These are phyloP conservation scores for Peterozyma xylosa DNA, from an alignment of 805 yeast genomes.

Conservation along the genomic window DNA sequence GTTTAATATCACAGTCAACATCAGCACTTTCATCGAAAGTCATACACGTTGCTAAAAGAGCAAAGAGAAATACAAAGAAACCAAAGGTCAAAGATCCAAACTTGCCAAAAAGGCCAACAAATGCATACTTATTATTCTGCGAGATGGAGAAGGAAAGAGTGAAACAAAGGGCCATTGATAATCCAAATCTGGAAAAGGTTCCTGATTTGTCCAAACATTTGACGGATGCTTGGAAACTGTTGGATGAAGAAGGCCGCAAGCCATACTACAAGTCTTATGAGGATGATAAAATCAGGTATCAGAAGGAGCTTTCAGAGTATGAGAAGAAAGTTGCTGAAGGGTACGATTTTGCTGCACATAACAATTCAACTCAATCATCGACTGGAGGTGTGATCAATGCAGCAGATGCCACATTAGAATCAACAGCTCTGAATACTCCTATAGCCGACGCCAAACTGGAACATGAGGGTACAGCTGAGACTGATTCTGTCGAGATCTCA, in stretches of 20 bases:
- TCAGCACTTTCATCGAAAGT: slow-evolving; percentile 18
- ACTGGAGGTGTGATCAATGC: neutral
- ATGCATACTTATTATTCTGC: slow-evolving; percentile 83
- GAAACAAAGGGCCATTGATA: slow-evolving; percentile 43
- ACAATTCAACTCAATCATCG: neutral
- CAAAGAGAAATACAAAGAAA: slow-evolving; percentile 10
- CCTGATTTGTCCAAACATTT: slow-evolving; percentile 68
- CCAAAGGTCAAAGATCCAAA: slow-evolving; percentile 64
- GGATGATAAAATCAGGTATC: slow-evolving; percentile 71
- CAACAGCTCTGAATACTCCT: neutral
- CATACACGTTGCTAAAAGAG: slow-evolving; percentile 4
- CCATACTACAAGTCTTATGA: slow-evolving; percentile 72
- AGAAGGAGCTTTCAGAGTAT: slow-evolving; percentile 55
- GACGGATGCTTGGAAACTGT: slow-evolving; percentile 79
- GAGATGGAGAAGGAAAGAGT: slow-evolving; percentile 77
- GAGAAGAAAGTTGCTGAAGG: slow-evolving; percentile 14
- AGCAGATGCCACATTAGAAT: neutral
- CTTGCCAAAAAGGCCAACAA: slow-evolving; percentile 83
- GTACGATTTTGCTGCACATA: neutral
- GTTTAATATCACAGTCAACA: slow-evolving; percentile 14
- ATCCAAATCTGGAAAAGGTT: slow-evolving; percentile 37
- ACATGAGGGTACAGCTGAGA: slow-evolving; percentile 1
- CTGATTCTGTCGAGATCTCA: neutral
- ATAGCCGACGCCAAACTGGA: neutral
- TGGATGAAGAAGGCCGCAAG: slow-evolving; percentile 60